A percentile compares a stretch with the other conserved stretches of the same genome.
These are phyloP conservation scores for Talaromyces sp. DNA, from an alignment of 2,329 filamentous ascomycete genomes.

Conservation along the genomic window DNA sequence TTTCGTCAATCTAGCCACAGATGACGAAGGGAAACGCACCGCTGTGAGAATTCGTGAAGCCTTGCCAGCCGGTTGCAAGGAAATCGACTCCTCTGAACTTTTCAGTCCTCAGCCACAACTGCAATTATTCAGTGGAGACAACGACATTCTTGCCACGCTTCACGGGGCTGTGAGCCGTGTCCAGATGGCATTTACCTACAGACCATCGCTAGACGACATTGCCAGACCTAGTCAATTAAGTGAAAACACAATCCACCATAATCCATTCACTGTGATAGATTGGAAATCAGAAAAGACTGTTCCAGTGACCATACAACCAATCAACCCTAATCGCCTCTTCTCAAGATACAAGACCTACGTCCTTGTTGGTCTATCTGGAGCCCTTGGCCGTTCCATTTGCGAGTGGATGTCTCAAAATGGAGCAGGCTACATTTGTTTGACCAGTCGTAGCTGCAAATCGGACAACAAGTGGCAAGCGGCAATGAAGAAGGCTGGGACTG, in stretches of 20 bases:
- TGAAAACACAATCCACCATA: neutral
- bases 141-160: neutral
- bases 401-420: slow-evolving; percentile 50
- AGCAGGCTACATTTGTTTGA: slow-evolving; percentile 50
- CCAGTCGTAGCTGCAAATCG: slow-evolving; percentile 35
- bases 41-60: neutral
- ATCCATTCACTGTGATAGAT: neutral
- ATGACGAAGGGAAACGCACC: neutral
- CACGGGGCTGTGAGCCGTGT: neutral
- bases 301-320: neutral
- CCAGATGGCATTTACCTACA: neutral
- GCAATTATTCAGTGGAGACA: neutral
- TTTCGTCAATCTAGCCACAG: neutral
- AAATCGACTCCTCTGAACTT: neutral
- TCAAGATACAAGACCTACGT: slow-evolving; percentile 44
- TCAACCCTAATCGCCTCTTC: slow-evolving; percentile 20
- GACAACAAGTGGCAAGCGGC: neutral
- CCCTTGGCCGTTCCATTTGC: slow-evolving; percentile 54
- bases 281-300: neutral
- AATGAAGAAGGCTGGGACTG: neutral
- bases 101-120: neutral
- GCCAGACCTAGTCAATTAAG: neutral
- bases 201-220: neutral
- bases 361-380: slow-evolving; percentile 57
- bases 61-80: neutral